Evolutionary conservation across 2,329 filamentous ascomycete genomes (phyloP), one percentile per base, ranked within the genome.

Genomic region (Cordyceps cicadae): DNA sequence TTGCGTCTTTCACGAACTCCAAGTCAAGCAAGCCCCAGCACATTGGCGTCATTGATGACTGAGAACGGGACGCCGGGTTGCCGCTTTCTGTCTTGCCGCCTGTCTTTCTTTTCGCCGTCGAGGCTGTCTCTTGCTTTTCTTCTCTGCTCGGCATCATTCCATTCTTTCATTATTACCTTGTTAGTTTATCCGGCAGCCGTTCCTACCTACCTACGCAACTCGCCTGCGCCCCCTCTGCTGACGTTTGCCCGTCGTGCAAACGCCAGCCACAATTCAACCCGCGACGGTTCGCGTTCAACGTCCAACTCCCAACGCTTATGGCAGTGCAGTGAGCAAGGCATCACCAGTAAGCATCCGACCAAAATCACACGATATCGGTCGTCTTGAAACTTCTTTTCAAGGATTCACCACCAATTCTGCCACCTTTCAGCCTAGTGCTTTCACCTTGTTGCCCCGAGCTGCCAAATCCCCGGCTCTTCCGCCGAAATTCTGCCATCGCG

Each of bases 381-480:
- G 29, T 17, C 26, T 4, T 17, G 43, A 49, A 46, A 14, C 39
- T 17, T 2, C 15, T 29, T n/a, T 32, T 43, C 29, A 15, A 57
- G 9, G 34, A 29, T 48, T 32, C 24, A 54, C n/a, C 54, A 5
- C 45, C 54, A 15, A 29, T 29, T 29, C 9, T 17, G 32, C 26
- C 46, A 26, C 29, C 9, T 58, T 29, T 26, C 32, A 50, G 46
- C 54, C 46, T 50, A 58, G 54, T 58, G 21, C 46, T 49, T 19
- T 11, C 32, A 8, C 45, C 5, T 50, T 46, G 19, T 58, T 39
- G 45, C 54, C 54, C 21, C 4, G 54, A 3, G n/a, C 26, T 48
- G 26, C 29, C 50, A 29, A 37, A 29, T 19, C 45, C 56, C 56
- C 55, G 48, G 56, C 56, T 59, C 48, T 59, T 59, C 56, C 56